phyloP scores from a whole-genome alignment of 805 yeast species.

The Saturnispora ahearnii region DNA sequence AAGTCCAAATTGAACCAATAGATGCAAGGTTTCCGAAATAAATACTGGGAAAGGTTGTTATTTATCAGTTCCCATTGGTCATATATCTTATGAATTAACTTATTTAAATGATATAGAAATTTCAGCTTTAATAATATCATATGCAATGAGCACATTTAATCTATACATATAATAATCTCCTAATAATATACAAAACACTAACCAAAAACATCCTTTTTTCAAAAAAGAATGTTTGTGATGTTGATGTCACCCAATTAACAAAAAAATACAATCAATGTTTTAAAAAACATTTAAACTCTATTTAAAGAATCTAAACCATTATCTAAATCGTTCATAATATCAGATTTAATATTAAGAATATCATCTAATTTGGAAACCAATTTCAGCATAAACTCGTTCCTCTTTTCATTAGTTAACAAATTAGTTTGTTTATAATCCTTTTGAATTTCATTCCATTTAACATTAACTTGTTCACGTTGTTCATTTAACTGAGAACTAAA shows the following conservation, averaged over 20 bases:
- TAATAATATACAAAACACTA: background rate
- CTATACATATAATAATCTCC: background rate
- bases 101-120: too few species aligned
- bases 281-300: background rate
- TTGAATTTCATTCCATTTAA: slow-evolving; percentile 39
- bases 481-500: slow-evolving; percentile 13
- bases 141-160: background rate
- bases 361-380: slow-evolving; percentile 50
- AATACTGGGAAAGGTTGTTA: too few species aligned
- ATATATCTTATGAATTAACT: too few species aligned
- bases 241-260: too few species aligned
- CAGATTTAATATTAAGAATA: slow-evolving; percentile 56
- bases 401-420: slow-evolving; percentile 37
- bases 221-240: background rate
- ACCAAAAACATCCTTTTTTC: background rate
- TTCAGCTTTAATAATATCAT: background rate
- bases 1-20: too few species aligned
- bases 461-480: slow-evolving; percentile 18
- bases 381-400: slow-evolving; percentile 41
- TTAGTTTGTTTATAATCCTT: slow-evolving; percentile 44
- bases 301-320: slow-evolving; percentile 24
- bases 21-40: too few species aligned
- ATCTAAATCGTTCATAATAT: slow-evolving; percentile 56
- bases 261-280: background rate
- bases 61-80: too few species aligned